These are phyloP conservation scores for Bothriochloa decipiens DNA, from an alignment of 176 grass and related monocot species.

Conservation along the genomic window DNA sequence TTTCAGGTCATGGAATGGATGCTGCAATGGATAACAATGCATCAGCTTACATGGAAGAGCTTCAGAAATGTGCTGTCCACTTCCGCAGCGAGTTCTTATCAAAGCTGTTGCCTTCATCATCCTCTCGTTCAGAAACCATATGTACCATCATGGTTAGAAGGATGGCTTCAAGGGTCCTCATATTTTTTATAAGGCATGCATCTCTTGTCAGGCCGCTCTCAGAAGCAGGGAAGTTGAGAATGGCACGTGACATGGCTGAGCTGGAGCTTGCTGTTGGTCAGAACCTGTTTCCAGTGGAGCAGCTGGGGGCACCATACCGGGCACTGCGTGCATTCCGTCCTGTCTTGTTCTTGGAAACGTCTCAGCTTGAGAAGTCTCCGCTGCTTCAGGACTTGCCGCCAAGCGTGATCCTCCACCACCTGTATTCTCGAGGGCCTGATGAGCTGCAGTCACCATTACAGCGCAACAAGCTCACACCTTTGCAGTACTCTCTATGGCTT, in stretches of 20 bases:
- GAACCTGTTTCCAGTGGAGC: slow-evolving; percentile 97
- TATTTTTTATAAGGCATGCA: slow-evolving; percentile 98
- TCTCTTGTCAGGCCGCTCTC: slow-evolving; percentile 95
- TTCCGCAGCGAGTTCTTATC: slow-evolving; percentile 91
- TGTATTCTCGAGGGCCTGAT: slow-evolving; percentile 86
- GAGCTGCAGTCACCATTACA: slow-evolving; percentile 92
- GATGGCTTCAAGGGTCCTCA: slow-evolving; percentile 90
- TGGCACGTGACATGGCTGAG: slow-evolving; percentile 98
- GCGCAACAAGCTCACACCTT: slow-evolving; percentile 75
- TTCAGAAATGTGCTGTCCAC: slow-evolving; percentile 83
- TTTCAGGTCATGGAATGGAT: slow-evolving; percentile 61
- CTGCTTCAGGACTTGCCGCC: slow-evolving; percentile 77
- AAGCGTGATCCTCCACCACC: slow-evolving; percentile 88
- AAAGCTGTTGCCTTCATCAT: slow-evolving; percentile 84
- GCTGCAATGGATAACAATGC: slow-evolving; percentile 76
- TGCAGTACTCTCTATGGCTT: slow-evolving; percentile 91
- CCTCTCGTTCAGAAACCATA: slow-evolving; percentile 85
- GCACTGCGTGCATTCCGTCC: slow-evolving; percentile 88
- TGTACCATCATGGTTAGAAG: slow-evolving; percentile 88
- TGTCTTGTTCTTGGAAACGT: slow-evolving; percentile 87
- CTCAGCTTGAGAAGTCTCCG: slow-evolving; percentile 75
- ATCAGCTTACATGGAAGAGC: slow-evolving; percentile 95
- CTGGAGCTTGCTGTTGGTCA: slow-evolving; percentile 86
- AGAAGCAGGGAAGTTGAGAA: slow-evolving; percentile 91
- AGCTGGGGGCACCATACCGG: slow-evolving; percentile 86